A percentile compares a stretch with the other conserved stretches of the same genome.
These are phyloP conservation scores for Byssoonygena ceratinophila DNA, from an alignment of 2,329 filamentous ascomycete genomes.

Conservation along the genomic window DNA sequence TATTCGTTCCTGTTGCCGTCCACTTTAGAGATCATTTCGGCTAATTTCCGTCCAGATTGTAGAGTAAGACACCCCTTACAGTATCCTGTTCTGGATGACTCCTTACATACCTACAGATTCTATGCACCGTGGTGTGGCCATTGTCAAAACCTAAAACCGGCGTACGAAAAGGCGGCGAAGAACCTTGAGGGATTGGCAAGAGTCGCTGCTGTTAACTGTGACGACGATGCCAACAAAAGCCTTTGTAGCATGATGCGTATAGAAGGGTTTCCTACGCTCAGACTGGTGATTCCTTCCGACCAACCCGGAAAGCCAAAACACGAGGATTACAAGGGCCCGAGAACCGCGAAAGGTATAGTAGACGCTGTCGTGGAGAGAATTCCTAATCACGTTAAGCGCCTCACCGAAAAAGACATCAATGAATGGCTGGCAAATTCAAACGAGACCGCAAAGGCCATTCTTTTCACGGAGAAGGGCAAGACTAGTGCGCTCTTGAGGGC, in stretches of 20 bases:
- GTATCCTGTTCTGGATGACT: not conserved
- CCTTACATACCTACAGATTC: constrained; percentile 50
- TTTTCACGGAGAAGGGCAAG: constrained; percentile 89
- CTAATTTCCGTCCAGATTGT: constrained; percentile 35
- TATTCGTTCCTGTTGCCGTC: constrained; percentile 9
- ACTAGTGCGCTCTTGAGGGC: constrained; percentile 73
- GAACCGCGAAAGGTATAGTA: constrained; percentile 76
- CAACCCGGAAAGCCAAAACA: constrained; percentile 69
- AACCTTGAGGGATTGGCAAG: constrained; percentile 85
- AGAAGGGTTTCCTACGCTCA: constrained; percentile 89
- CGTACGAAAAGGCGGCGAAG: constrained; percentile 87
- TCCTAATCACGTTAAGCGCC: constrained; percentile 75
- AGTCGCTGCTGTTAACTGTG: constrained; percentile 89
- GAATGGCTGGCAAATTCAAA: constrained; percentile 59
- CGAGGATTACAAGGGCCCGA: constrained; percentile 80
- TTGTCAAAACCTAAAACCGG: constrained; percentile 89
- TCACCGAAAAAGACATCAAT: constrained; percentile 70
- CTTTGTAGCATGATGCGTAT: constrained; percentile 79
- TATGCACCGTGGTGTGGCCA: constrained; percentile 98
- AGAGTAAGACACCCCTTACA: constrained; percentile 35
- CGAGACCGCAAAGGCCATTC: constrained; percentile 67
- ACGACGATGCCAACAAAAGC: constrained; percentile 82
- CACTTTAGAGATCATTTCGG: constrained; percentile 13
- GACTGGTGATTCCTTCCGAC: constrained; percentile 78
- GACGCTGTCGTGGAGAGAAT: constrained; percentile 79